phyloP scores from a whole-genome alignment of 73 alveolate species.

The Paramecium caudatum region DNA sequence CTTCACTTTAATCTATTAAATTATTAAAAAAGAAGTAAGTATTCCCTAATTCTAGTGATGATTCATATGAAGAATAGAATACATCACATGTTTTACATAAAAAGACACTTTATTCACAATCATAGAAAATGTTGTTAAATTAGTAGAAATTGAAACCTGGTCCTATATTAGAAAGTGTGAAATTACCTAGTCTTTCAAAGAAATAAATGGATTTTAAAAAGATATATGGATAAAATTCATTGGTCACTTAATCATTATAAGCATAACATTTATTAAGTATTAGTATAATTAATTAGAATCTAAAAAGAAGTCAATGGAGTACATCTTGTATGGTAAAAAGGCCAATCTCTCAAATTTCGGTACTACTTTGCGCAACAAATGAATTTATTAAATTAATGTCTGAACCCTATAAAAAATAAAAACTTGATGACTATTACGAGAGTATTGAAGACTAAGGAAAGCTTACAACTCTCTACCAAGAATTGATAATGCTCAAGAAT shows the following conservation, averaged over 20 bases:
- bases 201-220: slow-evolving; percentile 24
- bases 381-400: slow-evolving; percentile 63
- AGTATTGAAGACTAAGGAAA: slow-evolving; percentile 9
- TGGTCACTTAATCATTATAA: background rate
- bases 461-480: slow-evolving; percentile 36
- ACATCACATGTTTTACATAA: slow-evolving; percentile 5
- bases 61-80: slow-evolving; percentile 38
- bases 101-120: slow-evolving; percentile 14
- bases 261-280: background rate
- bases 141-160: background rate
- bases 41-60: slow-evolving; percentile 10
- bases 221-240: background rate
- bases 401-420: slow-evolving; percentile 10
- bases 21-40: slow-evolving; percentile 7
- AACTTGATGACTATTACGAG: slow-evolving; percentile 34
- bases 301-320: slow-evolving; percentile 37
- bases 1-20: slow-evolving; percentile 29
- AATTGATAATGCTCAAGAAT: slow-evolving; percentile 67
- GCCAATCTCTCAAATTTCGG: slow-evolving; percentile 30
- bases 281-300: slow-evolving; percentile 20
- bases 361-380: slow-evolving; percentile 29
- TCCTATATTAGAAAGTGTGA: background rate
- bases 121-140: background rate
- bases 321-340: slow-evolving; percentile 56
- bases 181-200: slow-evolving; percentile 32